Conservation (phyloP, 495 filamentous ascomycete species). For the Aspergillus egyptiacus region DNA sequence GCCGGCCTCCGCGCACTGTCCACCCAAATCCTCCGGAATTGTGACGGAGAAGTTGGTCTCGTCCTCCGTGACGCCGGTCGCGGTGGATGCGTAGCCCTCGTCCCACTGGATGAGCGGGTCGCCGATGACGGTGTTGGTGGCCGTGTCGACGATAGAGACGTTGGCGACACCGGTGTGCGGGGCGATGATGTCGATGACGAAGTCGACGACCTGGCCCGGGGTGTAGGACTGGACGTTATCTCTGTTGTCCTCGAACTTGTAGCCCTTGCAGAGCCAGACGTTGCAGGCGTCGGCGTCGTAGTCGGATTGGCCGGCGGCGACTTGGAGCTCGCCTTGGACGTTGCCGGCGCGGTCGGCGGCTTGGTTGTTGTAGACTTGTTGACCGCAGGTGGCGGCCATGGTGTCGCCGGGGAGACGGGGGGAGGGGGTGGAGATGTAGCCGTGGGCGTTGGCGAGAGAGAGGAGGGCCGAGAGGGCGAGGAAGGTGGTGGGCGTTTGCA, state of each 20-base stretch:
- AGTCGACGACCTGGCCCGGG: constrained; percentile 52
- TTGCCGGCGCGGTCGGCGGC: constrained; percentile 60
- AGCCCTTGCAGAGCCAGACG: constrained; percentile 65
- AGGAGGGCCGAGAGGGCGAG: constrained; percentile 44
- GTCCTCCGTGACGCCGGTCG: constrained; percentile 44
- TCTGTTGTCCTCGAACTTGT: constrained; percentile 65
- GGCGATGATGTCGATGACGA: constrained; percentile 55
- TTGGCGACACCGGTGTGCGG: constrained; percentile 63
- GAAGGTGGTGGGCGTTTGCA: constrained; percentile 26
- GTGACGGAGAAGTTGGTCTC: constrained; percentile 61
- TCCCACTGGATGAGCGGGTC: constrained; percentile 52
- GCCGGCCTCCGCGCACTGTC: constrained; percentile 53
- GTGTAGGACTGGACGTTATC: constrained; percentile 58
- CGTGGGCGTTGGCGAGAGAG: constrained; percentile 53
- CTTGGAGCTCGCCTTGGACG: constrained; percentile 59
- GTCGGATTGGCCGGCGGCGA: constrained; percentile 47
- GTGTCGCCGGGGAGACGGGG: constrained; percentile 56
- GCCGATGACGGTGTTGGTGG: constrained; percentile 52
- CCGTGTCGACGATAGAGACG: constrained; percentile 62
- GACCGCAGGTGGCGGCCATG: constrained; percentile 55
- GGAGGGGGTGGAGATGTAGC: constrained; percentile 53
- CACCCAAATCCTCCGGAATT: constrained; percentile 53
- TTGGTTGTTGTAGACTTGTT: constrained; percentile 56
- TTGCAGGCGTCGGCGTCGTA: constrained; percentile 57
- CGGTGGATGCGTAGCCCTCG: constrained; percentile 49